phyloP scores from a whole-genome alignment of 148 eudicot species.

The Fagopyrum homotropicum region DNA sequence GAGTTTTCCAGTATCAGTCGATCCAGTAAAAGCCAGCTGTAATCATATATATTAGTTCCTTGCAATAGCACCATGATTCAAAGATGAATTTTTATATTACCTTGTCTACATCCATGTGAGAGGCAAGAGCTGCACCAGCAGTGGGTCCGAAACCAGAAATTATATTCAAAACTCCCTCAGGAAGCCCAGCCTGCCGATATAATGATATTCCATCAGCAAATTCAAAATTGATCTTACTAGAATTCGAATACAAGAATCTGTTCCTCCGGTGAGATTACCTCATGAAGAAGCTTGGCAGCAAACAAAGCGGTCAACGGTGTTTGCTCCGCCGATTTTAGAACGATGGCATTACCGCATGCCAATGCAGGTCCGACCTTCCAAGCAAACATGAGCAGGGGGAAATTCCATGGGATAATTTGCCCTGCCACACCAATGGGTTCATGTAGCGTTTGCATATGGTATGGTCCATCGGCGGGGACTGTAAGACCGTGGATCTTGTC shows the following conservation, averaged over 20 bases:
- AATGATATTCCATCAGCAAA: background rate
- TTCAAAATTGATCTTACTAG: too few relatives aligned
- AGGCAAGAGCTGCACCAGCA: background rate
- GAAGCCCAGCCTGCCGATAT: conserved; percentile 61
- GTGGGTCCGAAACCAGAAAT: conserved; percentile 35
- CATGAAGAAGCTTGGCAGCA: conserved; percentile 58
- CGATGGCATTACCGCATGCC: conserved; percentile 26
- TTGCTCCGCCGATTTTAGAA: conserved; percentile 74
- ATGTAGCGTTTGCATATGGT: conserved; percentile 53
- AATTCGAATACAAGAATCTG: too few relatives aligned
- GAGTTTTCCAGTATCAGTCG: conserved; percentile 24
- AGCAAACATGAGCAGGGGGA: conserved; percentile 55
- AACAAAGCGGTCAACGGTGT: conserved; percentile 65
- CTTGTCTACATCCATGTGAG: background rate
- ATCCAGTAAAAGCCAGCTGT: conserved; percentile 41
- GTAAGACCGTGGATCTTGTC: conserved; percentile 34
- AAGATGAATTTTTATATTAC: background rate
- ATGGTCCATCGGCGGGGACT: conserved; percentile 57
- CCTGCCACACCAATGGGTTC: conserved; percentile 48
- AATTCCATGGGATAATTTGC: too few relatives aligned
- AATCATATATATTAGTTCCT: too few relatives aligned
- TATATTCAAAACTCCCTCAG: conserved; percentile 57
- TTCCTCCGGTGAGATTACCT: conserved; percentile 27
- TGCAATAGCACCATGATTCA: background rate
- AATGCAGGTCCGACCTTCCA: conserved; percentile 63